A percentile compares a stretch with the other conserved stretches of the same genome.
These are phyloP conservation scores for Trichoderma lentiforme DNA, from an alignment of 2,329 filamentous ascomycete genomes.

Conservation along the genomic window DNA sequence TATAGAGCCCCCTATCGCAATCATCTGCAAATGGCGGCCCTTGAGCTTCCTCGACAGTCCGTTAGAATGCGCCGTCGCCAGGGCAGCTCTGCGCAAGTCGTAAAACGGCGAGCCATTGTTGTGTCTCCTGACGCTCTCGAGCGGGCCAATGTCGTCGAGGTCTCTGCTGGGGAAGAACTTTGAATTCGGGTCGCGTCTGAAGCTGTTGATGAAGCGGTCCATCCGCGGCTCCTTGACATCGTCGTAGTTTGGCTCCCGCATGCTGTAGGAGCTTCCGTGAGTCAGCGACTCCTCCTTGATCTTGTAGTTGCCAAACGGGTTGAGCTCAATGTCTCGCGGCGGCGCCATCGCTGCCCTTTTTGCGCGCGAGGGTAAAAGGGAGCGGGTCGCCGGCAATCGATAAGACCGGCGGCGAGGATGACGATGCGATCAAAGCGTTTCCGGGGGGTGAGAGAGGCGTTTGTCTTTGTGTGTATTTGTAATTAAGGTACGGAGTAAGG, in stretches of 20 bases:
- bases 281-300: slow-evolving; percentile 56
- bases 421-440: background rate
- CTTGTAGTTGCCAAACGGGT: slow-evolving; percentile 54
- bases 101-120: slow-evolving; percentile 49
- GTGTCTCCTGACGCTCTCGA: slow-evolving; percentile 19
- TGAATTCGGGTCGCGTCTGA: slow-evolving; percentile 57
- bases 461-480: background rate
- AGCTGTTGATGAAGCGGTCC: slow-evolving; percentile 55
- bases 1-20: slow-evolving; percentile 91
- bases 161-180: slow-evolving; percentile 47
- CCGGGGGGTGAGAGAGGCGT: background rate
- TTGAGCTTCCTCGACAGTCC: slow-evolving; percentile 75
- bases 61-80: slow-evolving; percentile 68
- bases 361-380: background rate
- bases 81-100: slow-evolving; percentile 55
- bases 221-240: slow-evolving; percentile 35
- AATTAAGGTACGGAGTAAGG: background rate
- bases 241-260: slow-evolving; percentile 49
- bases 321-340: slow-evolving; percentile 50
- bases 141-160: slow-evolving; percentile 25
- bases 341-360: slow-evolving; percentile 35
- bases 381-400: slow-evolving; percentile 10
- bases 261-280: slow-evolving; percentile 49
- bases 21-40: slow-evolving; percentile 90
- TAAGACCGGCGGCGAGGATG: slow-evolving; percentile 2